Percentiles rank a stretch among this genome's conserved stretches.
Conservation (phyloP, 345 rosid species). For the Rhodomyrtus tomentosa region DNA sequence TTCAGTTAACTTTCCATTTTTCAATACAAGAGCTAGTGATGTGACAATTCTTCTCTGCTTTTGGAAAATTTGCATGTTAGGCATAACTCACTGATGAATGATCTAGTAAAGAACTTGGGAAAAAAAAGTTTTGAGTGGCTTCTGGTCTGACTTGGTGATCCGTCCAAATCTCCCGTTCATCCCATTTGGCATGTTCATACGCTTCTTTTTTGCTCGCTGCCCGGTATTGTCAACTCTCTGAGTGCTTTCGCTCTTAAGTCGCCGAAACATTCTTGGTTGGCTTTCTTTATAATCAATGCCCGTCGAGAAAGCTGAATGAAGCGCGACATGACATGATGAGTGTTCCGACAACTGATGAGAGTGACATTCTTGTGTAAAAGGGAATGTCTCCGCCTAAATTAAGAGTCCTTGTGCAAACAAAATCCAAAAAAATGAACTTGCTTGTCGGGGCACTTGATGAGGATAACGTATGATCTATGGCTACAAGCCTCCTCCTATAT, state of each 20-base stretch:
- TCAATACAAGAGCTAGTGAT: neutral
- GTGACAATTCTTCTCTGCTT: neutral
- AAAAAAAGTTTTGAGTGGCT: neutral
- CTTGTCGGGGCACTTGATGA: neutral
- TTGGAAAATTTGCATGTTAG: neutral
- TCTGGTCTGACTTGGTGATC: neutral
- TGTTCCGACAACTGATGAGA: neutral
- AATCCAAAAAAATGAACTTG: neutral
- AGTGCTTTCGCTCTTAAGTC: neutral
- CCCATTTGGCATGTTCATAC: neutral
- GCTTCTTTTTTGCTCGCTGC: neutral
- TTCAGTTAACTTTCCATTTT: neutral
- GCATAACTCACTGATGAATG: neutral
- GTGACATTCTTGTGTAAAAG: neutral
- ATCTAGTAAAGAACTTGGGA: neutral
- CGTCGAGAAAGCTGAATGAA: too few species aligned
- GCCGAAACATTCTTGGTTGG: neutral
- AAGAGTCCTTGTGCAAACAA: neutral
- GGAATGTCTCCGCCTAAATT: neutral
- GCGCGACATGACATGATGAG: neutral
- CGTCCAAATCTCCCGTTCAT: neutral
- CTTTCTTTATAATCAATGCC: neutral
- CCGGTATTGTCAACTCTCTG: neutral
- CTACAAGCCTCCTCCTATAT: neutral
- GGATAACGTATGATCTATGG: neutral